These are phyloP conservation scores for Kalaharituber pfeilii DNA, from an alignment of 2,329 filamentous ascomycete genomes.

Conservation along the genomic window DNA sequence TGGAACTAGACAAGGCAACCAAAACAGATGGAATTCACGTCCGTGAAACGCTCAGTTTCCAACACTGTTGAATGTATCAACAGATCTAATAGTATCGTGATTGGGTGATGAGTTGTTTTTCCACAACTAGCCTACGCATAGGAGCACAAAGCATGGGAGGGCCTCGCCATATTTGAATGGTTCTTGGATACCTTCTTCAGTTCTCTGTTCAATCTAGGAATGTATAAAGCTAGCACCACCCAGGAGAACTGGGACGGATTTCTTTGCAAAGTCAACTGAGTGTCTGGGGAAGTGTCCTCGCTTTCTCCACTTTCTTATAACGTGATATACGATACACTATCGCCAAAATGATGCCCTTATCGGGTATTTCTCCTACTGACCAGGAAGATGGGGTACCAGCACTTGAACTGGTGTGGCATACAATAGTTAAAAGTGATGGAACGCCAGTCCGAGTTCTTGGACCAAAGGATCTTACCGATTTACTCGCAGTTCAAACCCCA, in stretches of 20 bases:
- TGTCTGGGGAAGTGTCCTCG: no score
- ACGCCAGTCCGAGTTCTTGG: not conserved
- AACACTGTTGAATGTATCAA: not conserved
- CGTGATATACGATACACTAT: no score
- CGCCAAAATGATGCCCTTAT: not conserved
- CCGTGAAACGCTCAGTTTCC: not conserved
- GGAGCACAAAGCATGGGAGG: not conserved
- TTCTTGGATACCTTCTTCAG: not conserved
- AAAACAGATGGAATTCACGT: not conserved
- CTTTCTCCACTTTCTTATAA: no score
- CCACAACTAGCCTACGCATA: not conserved
- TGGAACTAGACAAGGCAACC: not conserved
- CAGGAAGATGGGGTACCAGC: not conserved
- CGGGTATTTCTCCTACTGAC: not conserved
- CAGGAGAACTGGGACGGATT: no score
- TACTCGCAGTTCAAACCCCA: not conserved
- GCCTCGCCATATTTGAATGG: not conserved
- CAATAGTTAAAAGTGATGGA: not conserved
- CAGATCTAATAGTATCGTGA: not conserved
- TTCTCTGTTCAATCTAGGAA: no score
- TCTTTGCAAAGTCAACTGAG: no score
- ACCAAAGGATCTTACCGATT: not conserved
- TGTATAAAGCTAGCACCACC: no score
- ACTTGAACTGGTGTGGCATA: not conserved
- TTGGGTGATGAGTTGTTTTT: not conserved